phyloP scores from a whole-genome alignment of 352 stramenopile genomes.

The Phytophthora lateralis region DNA sequence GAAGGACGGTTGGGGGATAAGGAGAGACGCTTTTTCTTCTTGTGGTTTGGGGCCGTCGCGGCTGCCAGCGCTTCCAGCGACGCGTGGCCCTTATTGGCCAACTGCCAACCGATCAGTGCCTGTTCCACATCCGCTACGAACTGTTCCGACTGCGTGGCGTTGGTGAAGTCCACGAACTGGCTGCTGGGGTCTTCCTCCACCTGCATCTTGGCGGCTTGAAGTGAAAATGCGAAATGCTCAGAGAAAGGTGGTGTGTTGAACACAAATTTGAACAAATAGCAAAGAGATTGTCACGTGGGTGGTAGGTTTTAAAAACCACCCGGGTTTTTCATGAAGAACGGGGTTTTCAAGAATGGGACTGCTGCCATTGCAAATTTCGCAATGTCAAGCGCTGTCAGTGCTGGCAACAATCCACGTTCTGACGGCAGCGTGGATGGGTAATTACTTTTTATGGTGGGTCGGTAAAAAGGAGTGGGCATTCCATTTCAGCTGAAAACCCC shows the following conservation, averaged over 20 bases:
- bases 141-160: slow-evolving; percentile 79
- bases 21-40: background rate
- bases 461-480: too few species aligned
- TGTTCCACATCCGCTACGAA: slow-evolving; percentile 82
- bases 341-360: too few species aligned
- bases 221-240: background rate
- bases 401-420: too few species aligned
- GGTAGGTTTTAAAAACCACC: too few species aligned
- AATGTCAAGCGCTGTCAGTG: too few species aligned
- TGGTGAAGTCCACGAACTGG: slow-evolving; percentile 89
- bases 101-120: slow-evolving; percentile 69
- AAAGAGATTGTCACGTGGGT: background rate
- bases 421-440: too few species aligned
- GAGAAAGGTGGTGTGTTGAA: background rate
- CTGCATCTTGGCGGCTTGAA: slow-evolving; percentile 46
- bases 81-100: slow-evolving; percentile 70
- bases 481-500: too few species aligned
- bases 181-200: slow-evolving; percentile 86
- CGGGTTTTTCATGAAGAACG: too few species aligned
- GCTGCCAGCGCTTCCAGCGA: slow-evolving; percentile 43
- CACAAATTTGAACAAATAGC: background rate
- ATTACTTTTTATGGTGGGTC: too few species aligned
- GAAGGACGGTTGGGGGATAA: background rate
- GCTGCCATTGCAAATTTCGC: too few species aligned
- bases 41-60: slow-evolving; percentile 3